These are phyloP conservation scores for Thelephora terrestris DNA, from an alignment of 1,284 basidiomycete genomes.

Conservation along the genomic window DNA sequence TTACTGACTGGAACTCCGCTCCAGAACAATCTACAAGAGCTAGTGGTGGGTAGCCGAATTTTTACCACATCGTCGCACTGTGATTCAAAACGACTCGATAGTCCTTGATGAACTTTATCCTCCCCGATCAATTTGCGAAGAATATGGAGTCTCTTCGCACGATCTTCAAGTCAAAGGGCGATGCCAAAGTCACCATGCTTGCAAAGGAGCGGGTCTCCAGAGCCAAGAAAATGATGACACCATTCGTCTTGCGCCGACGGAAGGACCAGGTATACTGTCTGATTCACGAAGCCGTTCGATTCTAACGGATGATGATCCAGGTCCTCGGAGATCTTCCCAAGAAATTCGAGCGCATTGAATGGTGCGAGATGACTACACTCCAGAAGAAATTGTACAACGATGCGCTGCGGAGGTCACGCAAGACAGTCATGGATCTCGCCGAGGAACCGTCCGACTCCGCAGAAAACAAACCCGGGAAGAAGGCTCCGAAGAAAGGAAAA, in stretches of 20 bases:
- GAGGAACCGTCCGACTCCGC: conserved; percentile 18
- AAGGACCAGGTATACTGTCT: conserved; percentile 69
- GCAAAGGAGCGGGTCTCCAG: conserved; percentile 86
- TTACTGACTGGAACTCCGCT: conserved; percentile 94
- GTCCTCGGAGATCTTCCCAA: conserved; percentile 89
- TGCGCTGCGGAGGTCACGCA: conserved; percentile 75
- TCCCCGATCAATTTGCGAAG: conserved; percentile 82
- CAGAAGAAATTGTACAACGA: conserved; percentile 85
- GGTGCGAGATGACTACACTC: conserved; percentile 85
- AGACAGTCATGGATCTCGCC: conserved; percentile 60
- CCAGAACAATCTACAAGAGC: conserved; percentile 88
- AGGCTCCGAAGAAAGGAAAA: conserved; percentile 32
- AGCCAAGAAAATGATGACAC: conserved; percentile 99
- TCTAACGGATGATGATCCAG: conserved; percentile 27
- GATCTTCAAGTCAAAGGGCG: conserved; percentile 94
- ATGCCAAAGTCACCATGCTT: conserved; percentile 77
- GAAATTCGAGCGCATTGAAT: conserved; percentile 88
- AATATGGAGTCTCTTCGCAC: conserved; percentile 73
- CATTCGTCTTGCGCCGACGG: conserved; percentile 90
- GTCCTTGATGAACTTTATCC: conserved; percentile 98
- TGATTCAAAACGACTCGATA: conserved; percentile 22
- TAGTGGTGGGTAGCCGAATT: conserved; percentile 58
- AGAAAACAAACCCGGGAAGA: conserved; percentile 28
- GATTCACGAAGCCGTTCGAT: conserved; percentile 2
- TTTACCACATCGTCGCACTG: background rate